phyloP scores from a whole-genome alignment of 169 alveolate species.

The Babesia sp. region DNA sequence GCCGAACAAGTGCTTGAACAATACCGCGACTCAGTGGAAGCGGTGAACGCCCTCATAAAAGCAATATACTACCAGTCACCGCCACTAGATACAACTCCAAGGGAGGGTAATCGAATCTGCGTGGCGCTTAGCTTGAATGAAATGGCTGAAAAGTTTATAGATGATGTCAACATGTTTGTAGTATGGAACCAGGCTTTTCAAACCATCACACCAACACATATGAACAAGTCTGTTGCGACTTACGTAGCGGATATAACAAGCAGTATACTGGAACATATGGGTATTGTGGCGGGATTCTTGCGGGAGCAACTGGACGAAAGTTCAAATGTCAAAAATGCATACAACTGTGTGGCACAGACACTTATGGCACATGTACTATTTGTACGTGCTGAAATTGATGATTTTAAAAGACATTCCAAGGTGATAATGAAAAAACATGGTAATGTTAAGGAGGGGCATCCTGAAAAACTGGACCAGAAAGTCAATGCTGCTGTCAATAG shows the following conservation, averaged over 20 bases:
- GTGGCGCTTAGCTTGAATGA: slow-evolving; percentile 7
- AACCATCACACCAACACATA: not conserved
- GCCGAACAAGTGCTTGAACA: not conserved
- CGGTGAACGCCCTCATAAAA: slow-evolving; percentile 7
- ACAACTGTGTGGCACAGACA: slow-evolving; percentile 24
- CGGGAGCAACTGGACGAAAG: slow-evolving; percentile 2
- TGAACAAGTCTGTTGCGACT: not conserved
- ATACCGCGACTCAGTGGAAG: slow-evolving; percentile 11
- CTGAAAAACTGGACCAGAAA: not conserved
- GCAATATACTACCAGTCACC: slow-evolving; percentile 2
- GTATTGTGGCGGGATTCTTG: not conserved
- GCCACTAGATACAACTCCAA: not conserved
- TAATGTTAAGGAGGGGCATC: not conserved
- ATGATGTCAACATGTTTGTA: not conserved
- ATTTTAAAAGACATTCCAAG: not conserved
- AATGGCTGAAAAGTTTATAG: not conserved
- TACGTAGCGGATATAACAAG: not conserved
- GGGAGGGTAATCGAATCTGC: not conserved
- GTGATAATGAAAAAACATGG: not conserved
- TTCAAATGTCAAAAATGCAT: slow-evolving; percentile 25
- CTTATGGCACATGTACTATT: not conserved
- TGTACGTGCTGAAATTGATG: slow-evolving; percentile 5
- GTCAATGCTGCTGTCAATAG: not conserved
- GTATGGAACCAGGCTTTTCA: slow-evolving; percentile 35
- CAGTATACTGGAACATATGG: slow-evolving; percentile 2